Conservation (phyloP, 108 stramenopile species). For the Cyclostephanos invisitatus region DNA sequence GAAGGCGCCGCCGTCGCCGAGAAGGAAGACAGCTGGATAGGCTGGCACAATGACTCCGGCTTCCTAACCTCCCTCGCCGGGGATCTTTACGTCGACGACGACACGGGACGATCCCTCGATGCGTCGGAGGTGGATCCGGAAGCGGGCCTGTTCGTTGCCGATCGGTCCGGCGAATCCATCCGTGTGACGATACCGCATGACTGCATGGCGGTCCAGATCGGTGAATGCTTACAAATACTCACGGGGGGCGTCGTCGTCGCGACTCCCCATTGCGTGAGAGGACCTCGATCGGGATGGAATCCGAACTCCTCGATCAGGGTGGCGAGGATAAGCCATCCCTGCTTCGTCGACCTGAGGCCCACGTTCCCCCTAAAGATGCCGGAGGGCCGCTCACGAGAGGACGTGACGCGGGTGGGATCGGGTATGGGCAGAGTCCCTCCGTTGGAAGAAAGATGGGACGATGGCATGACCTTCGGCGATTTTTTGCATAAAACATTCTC, state of each 20-base stretch:
- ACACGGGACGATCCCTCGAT: slow-evolving; percentile 55
- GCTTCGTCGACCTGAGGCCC: slow-evolving; percentile 87
- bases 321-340: slow-evolving; percentile 75
- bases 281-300: slow-evolving; percentile 37
- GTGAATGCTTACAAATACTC: slow-evolving; percentile 91
- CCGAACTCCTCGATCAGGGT: slow-evolving; percentile 8
- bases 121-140: slow-evolving; percentile 55
- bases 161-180: slow-evolving; percentile 57
- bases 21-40: slow-evolving; percentile 86
- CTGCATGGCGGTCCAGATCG: slow-evolving; percentile 93
- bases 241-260: slow-evolving; percentile 86
- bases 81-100: slow-evolving; percentile 81
- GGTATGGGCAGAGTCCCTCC: slow-evolving; percentile 75
- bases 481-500: slow-evolving; percentile 81
- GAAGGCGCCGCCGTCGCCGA: slow-evolving; percentile 1
- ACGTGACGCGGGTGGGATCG: slow-evolving; percentile 49
- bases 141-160: slow-evolving; percentile 83
- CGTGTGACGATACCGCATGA: slow-evolving; percentile 79
- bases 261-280: slow-evolving; percentile 92
- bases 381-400: slow-evolving; percentile 46
- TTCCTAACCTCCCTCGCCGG: slow-evolving; percentile 91
- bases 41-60: slow-evolving; percentile 93
- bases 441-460: slow-evolving; percentile 71
- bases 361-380: slow-evolving; percentile 68
- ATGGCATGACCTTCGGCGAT: slow-evolving; percentile 89